A percentile compares a stretch with the other conserved stretches of the same genome.
Evolutionary conservation across 495 filamentous ascomycete species (phyloP).

Genomic region (Xylaria scruposa): DNA sequence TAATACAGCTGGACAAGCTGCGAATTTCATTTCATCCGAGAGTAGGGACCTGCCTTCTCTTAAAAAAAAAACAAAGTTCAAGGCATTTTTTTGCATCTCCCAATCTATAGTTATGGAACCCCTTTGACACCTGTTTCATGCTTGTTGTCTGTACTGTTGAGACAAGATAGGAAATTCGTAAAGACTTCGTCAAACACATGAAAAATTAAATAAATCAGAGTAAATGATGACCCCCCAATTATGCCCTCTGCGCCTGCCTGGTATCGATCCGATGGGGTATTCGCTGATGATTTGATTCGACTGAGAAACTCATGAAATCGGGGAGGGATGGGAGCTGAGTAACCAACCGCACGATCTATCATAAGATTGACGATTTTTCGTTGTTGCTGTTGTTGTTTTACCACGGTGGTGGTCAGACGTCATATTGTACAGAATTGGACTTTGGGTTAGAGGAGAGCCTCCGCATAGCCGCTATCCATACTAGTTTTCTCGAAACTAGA

Average conservation of each 20-base stretch:
- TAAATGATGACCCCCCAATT: slow-evolving; percentile 8
- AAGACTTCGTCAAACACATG: slow-evolving; percentile 18
- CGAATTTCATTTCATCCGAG: slow-evolving; percentile 15
- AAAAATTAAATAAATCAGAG: slow-evolving; percentile 16
- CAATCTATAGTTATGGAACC: slow-evolving; percentile 39
- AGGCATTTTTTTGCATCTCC: slow-evolving; percentile 39
- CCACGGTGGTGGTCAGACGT: slow-evolving; percentile 5
- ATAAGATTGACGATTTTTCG: background rate
- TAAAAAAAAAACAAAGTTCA: slow-evolving; percentile 29
- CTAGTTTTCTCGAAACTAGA: slow-evolving; percentile 53
- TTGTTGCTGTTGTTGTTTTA: background rate
- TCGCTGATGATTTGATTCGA: slow-evolving; percentile 23
- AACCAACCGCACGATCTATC: slow-evolving; percentile 4
- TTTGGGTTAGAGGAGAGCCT: slow-evolving; percentile 29
- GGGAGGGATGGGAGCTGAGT: background rate
- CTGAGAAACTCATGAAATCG: slow-evolving; percentile 12
- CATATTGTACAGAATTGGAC: slow-evolving; percentile 28
- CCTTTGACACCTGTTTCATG: slow-evolving; percentile 44
- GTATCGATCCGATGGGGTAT: slow-evolving; percentile 24
- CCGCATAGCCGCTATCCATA: slow-evolving; percentile 38
- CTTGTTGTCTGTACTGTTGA: slow-evolving; percentile 26
- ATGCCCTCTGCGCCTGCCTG: slow-evolving; percentile 23
- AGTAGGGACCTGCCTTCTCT: slow-evolving; percentile 26
- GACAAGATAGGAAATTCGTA: slow-evolving; percentile 18
- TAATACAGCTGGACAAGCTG: background rate